Evolutionary conservation across 306 rosid species (phyloP).

Genomic region (Sindora glabra): DNA sequence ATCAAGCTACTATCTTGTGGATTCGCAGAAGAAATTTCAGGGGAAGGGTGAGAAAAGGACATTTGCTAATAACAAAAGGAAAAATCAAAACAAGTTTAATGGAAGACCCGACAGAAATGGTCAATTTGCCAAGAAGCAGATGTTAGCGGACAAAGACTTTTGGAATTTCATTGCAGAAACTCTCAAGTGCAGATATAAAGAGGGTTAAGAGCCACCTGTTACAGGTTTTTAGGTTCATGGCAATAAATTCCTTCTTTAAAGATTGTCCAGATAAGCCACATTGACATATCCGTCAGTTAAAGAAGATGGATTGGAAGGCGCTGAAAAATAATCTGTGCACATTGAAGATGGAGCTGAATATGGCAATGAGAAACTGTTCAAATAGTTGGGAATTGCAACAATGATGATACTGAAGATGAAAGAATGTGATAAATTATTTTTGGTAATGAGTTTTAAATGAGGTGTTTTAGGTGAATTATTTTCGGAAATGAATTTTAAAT

Average conservation of each 20-base stretch:
- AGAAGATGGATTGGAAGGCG: conserved; percentile 26
- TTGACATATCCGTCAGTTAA: conserved; percentile 47
- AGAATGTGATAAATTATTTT: too few species aligned
- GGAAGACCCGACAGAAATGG: conserved; percentile 33
- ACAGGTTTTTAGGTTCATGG: conserved; percentile 86
- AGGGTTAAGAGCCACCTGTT: conserved; percentile 56
- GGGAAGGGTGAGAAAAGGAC: conserved; percentile 28
- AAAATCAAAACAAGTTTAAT: conserved; percentile 33
- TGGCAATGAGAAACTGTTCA: neutral
- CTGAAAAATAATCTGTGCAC: conserved; percentile 11
- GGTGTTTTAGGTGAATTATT: too few species aligned
- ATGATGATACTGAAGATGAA: neutral
- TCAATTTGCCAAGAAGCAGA: conserved; percentile 44
- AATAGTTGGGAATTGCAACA: neutral
- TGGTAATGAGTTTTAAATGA: too few species aligned
- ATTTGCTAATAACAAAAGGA: conserved; percentile 26
- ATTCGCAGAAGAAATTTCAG: conserved; percentile 27
- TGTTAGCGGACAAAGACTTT: conserved; percentile 20
- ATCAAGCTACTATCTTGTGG: conserved; percentile 59
- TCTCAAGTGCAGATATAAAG: conserved; percentile 55
- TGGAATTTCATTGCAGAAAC: conserved; percentile 65
- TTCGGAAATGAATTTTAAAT: too few species aligned
- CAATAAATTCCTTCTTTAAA: conserved; percentile 62
- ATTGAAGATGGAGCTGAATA: conserved; percentile 17
- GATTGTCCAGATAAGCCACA: conserved; percentile 52